phyloP scores from a whole-genome alignment of 1,284 basidiomycete species.

The Ceratobasidium theobromae region DNA sequence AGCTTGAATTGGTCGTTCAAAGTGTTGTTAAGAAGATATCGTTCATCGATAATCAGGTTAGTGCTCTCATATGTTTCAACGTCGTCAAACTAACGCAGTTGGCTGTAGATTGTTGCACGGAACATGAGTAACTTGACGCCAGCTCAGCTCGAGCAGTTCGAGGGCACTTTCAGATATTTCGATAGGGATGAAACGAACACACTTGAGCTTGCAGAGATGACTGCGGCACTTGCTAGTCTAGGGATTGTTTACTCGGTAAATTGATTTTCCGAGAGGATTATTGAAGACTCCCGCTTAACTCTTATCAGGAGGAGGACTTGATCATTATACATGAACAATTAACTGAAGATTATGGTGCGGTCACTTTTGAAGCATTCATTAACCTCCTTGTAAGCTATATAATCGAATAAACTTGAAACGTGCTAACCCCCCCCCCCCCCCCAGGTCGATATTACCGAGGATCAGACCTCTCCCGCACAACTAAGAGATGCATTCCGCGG shows the following conservation, averaged over 20 bases:
- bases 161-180: conserved; percentile 96
- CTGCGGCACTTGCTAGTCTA: conserved; percentile 88
- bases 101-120: conserved; percentile 86
- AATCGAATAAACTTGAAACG: neutral
- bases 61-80: conserved; percentile 31
- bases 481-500: conserved; percentile 92
- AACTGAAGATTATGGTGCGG: conserved; percentile 80
- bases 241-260: conserved; percentile 88
- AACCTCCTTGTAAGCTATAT: conserved; percentile 72
- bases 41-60: conserved; percentile 94
- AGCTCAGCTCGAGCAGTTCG: conserved; percentile 95
- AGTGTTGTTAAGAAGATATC: conserved; percentile 86
- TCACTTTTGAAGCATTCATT: conserved; percentile 94
- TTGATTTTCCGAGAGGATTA: conserved; percentile 1
- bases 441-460: conserved; percentile 93
- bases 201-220: conserved; percentile 82
- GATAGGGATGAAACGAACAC: conserved; percentile 92
- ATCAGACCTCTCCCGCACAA: conserved; percentile 91
- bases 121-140: conserved; percentile 92
- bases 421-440: conserved; percentile 27
- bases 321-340: conserved; percentile 83
- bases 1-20: conserved; percentile 80
- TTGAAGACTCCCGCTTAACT: neutral
- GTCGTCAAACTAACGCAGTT: neutral
- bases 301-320: conserved; percentile 82